Evolutionary conservation across 2,329 filamentous ascomycete species (phyloP).

Genomic region (Aphanoascus verrucosus): DNA sequence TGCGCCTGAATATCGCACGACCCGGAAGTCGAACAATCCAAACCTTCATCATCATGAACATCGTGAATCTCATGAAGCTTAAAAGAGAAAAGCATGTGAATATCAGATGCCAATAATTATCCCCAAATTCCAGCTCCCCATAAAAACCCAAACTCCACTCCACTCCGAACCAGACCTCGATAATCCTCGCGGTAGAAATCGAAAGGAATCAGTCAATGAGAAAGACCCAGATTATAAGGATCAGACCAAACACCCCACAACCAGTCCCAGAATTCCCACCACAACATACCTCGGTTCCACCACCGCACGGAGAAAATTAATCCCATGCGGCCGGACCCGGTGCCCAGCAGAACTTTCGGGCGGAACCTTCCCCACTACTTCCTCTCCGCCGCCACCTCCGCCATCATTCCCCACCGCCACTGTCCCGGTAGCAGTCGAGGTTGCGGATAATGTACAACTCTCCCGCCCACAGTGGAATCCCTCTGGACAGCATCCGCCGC

Average conservation of each 20-base stretch:
- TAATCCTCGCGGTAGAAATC: not conserved
- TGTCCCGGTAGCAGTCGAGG: conserved; percentile 19
- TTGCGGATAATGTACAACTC: conserved; percentile 54
- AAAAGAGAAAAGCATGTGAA: conserved; percentile 8
- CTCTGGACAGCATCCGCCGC: conserved; percentile 73
- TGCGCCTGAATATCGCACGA: too few species aligned
- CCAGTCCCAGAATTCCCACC: not conserved
- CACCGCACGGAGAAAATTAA: not conserved
- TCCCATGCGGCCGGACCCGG: not conserved
- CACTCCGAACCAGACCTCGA: not conserved
- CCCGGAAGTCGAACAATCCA: not conserved
- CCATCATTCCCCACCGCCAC: not conserved
- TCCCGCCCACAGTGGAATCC: conserved; percentile 63
- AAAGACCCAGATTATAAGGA: too few species aligned
- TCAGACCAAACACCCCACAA: conserved; percentile 1
- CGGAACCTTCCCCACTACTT: conserved; percentile 32
- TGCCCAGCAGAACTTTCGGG: conserved; percentile 15
- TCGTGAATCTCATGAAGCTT: not conserved
- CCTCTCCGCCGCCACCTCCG: conserved; percentile 26
- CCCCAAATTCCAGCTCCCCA: not conserved
- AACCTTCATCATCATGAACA: not conserved
- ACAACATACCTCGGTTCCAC: conserved; percentile 2
- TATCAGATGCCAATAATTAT: conserved; percentile 1
- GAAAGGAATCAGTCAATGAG: not conserved
- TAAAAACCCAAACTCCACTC: not conserved